These are phyloP conservation scores for Jaltomata sinuosa DNA, from an alignment of 257 asterid species.

Conservation along the genomic window DNA sequence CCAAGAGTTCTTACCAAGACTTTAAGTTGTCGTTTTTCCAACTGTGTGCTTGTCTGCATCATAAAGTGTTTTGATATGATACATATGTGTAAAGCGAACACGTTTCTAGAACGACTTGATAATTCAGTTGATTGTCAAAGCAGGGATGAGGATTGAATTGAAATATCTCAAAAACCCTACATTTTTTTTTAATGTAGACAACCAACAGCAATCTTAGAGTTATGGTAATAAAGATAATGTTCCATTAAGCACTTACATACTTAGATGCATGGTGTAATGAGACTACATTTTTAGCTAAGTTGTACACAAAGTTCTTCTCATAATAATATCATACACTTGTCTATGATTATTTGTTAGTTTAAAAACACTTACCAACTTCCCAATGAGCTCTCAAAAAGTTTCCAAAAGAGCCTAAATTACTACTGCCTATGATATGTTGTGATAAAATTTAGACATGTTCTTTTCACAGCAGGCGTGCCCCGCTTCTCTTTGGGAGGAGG, in stretches of 20 bases:
- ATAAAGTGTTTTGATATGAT: too few relatives aligned
- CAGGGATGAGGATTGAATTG: too few relatives aligned
- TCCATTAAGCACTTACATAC: not conserved
- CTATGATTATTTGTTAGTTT: not conserved
- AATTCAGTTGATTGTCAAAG: too few relatives aligned
- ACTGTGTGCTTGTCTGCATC: too few relatives aligned
- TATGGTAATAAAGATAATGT: not conserved
- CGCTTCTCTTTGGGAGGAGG: constrained; percentile 42
- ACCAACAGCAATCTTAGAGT: too few relatives aligned
- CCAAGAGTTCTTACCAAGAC: too few relatives aligned
- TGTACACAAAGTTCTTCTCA: not conserved
- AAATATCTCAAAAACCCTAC: too few relatives aligned
- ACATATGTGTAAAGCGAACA: too few relatives aligned
- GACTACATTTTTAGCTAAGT: not conserved
- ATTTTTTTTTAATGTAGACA: too few relatives aligned
- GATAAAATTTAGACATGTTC: not conserved
- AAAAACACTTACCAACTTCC: not conserved
- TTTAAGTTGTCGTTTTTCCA: too few relatives aligned
- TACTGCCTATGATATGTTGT: not conserved
- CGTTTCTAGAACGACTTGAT: too few relatives aligned
- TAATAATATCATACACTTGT: not conserved
- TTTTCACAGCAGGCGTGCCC: constrained; percentile 3
- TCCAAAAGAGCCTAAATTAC: not conserved
- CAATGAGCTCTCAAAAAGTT: not conserved
- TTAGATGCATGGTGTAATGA: not conserved